A percentile compares a stretch with the other conserved stretches of the same genome.
These are phyloP conservation scores for Globisporangium solare DNA, from an alignment of 352 stramenopile species.

Conservation along the genomic window DNA sequence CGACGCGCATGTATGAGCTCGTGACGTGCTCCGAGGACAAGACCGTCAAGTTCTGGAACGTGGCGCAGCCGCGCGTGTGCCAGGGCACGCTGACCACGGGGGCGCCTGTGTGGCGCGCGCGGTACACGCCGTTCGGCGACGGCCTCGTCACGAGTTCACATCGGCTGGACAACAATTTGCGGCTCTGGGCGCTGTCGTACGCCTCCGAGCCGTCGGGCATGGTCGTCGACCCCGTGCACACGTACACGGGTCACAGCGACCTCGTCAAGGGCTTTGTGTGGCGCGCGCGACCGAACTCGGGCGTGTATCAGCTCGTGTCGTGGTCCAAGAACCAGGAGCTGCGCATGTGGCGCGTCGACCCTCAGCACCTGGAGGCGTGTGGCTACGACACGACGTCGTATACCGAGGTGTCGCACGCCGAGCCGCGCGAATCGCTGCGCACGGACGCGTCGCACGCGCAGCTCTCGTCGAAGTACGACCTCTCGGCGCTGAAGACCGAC, in stretches of 20 bases:
- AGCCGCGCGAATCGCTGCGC: conserved; percentile 10
- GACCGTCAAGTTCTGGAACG: conserved; percentile 82
- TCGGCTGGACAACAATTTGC: conserved; percentile 51
- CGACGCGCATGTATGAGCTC: conserved; percentile 65
- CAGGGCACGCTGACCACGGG: conserved; percentile 59
- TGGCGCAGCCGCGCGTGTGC: conserved; percentile 51
- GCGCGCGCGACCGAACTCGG: conserved; percentile 36
- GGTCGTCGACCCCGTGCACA: conserved; percentile 44
- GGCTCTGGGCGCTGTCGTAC: conserved; percentile 62
- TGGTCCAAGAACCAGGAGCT: conserved; percentile 82
- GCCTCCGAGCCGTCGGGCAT: conserved; percentile 9
- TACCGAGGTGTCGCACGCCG: conserved; percentile 9
- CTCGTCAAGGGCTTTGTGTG: conserved; percentile 65
- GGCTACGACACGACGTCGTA: conserved; percentile 47
- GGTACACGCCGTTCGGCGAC: conserved; percentile 81
- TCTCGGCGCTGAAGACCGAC: conserved; percentile 66
- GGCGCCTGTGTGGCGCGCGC: conserved; percentile 59
- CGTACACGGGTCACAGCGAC: conserved; percentile 59
- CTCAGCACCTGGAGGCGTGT: conserved; percentile 54
- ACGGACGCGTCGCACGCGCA: conserved; percentile 33
- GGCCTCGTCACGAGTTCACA: conserved; percentile 75
- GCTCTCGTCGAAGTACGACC: conserved; percentile 53
- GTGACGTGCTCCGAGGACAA: conserved; percentile 86
- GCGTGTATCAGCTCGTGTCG: conserved; percentile 65
- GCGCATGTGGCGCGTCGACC: conserved; percentile 65